A percentile compares a stretch with the other conserved stretches of the same genome.
These are phyloP conservation scores for Pittosporum tobira DNA, from an alignment of 129 eudicot genomes.

Conservation along the genomic window DNA sequence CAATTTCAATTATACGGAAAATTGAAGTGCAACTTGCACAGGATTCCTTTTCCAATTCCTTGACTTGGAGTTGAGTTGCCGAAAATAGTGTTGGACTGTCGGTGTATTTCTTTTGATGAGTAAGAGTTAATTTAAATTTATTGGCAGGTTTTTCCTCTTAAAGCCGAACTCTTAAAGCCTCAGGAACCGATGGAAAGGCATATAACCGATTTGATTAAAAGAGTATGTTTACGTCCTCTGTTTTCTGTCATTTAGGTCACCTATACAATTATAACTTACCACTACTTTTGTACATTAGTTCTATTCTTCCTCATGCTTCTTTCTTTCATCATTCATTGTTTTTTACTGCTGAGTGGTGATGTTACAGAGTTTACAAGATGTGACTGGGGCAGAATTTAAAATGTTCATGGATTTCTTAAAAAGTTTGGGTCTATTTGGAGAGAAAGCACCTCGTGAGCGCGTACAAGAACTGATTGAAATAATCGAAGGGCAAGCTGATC, in stretches of 20 bases:
- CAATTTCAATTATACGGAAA: too few species aligned
- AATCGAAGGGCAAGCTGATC: constrained; percentile 90
- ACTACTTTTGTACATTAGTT: not conserved
- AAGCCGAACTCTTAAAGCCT: constrained; percentile 86
- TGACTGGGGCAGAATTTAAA: constrained; percentile 83
- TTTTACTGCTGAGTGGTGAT: not conserved
- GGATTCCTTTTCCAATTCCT: too few species aligned
- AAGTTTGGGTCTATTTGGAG: constrained; percentile 83
- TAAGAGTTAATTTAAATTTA: constrained; percentile 6
- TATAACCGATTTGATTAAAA: constrained; percentile 84
- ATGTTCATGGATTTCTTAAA: constrained; percentile 89
- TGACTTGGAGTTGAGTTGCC: too few species aligned
- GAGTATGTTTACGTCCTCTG: constrained; percentile 24
- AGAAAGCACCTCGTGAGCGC: constrained; percentile 73
- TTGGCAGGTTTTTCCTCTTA: constrained; percentile 81
- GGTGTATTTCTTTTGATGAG: not conserved
- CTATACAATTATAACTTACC: not conserved
- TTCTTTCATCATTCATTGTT: constrained; percentile 5
- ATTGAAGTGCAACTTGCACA: too few species aligned
- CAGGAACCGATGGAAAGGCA: constrained; percentile 90
- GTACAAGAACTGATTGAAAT: constrained; percentile 80
- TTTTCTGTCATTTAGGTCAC: not conserved
- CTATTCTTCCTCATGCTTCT: not conserved
- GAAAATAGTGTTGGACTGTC: too few species aligned
- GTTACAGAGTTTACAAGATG: constrained; percentile 92